phyloP scores from a whole-genome alignment of 257 asterid species.

The Verbascum thapsus region DNA sequence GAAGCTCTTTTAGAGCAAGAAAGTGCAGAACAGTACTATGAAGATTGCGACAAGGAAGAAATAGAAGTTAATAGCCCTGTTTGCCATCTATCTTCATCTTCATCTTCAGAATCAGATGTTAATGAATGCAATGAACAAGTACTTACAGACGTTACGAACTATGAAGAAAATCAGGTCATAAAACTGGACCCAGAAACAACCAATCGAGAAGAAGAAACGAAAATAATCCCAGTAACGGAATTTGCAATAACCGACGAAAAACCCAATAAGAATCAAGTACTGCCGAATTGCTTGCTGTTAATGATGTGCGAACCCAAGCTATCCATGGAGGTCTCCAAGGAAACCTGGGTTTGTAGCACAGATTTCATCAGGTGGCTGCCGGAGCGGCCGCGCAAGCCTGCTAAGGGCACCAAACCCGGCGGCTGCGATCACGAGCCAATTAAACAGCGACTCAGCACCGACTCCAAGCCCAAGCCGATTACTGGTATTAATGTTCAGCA shows the following conservation, averaged over 20 bases:
- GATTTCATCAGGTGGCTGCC: constrained; percentile 84
- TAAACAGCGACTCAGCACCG: constrained; percentile 31
- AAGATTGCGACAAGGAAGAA: constrained; percentile 35
- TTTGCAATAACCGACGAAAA: constrained; percentile 4
- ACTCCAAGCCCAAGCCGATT: constrained; percentile 11
- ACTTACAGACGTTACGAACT: neutral
- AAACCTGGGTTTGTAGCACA: constrained; percentile 94
- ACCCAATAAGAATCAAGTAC: constrained; percentile 30
- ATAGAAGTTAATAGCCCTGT: constrained; percentile 21
- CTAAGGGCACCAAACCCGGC: constrained; percentile 5
- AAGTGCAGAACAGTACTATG: constrained; percentile 36
- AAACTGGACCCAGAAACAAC: constrained; percentile 16
- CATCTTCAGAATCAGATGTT: constrained; percentile 31
- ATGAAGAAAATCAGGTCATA: constrained; percentile 11
- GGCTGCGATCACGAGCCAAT: constrained; percentile 20
- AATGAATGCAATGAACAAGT: constrained; percentile 28
- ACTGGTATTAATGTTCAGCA: constrained; percentile 1
- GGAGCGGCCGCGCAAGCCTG: constrained; percentile 52
- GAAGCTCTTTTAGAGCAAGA: constrained; percentile 57
- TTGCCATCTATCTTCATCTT: constrained; percentile 38
- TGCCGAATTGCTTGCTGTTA: constrained; percentile 81
- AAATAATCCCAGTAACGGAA: constrained; percentile 15
- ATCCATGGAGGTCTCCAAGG: constrained; percentile 96
- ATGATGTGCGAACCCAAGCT: constrained; percentile 99
- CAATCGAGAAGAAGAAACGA: constrained; percentile 19